Evolutionary conservation across 257 asterid genomes (phyloP), one percentile per base, ranked within the genome.

Genomic region (Cynanchum wilfordii): DNA sequence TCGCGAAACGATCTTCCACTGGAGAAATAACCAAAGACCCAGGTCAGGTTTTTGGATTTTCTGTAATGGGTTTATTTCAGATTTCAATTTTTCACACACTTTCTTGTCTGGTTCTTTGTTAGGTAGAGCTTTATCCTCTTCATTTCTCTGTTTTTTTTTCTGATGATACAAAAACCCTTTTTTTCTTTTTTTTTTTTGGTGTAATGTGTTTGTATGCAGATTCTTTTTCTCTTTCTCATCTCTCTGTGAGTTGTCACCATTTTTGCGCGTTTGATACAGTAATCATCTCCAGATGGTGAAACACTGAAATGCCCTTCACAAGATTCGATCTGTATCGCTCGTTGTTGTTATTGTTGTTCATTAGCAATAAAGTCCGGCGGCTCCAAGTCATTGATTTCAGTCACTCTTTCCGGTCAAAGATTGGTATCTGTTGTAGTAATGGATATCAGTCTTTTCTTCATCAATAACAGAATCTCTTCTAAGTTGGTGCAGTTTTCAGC

Each of bases 221-320:
- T 86, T 79, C 78, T 80, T 79, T 79, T 77, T 49, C 60, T 17
- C 24, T 6, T 27, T 68, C 27, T 66, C 55, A 42, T 81, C 84
- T 77, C 81, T 84, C 81, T 25, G 81, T 69, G 87, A 84, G 85
- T 79, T 88, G 89, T 84, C 97, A 81, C 74, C 78, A 66, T 77
- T 76, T 84, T 76, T 45, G 83, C 52, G 80, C 81, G 75, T 68
- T 73, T 54, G 77, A 55, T 73, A 69, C 77, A 69, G 69, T 59
- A 66, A 72, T 77, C 64, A 66, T 83, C 72, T 90, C 84, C 96
- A 93, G 90, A 87, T 91, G 97, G 90, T 87, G 89, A 82, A 93
- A 86, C 83, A 91, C 93, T 77, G 73, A 70, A 77, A 89, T 87
- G 93, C 97, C 83, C 89, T 77, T 85, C 57, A 51, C 85, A 57